A percentile compares a stretch with the other conserved stretches of the same genome.
These are phyloP conservation scores for Chamaecyparis obtusa DNA, from an alignment of 75 land plant genomes.

Conservation along the genomic window DNA sequence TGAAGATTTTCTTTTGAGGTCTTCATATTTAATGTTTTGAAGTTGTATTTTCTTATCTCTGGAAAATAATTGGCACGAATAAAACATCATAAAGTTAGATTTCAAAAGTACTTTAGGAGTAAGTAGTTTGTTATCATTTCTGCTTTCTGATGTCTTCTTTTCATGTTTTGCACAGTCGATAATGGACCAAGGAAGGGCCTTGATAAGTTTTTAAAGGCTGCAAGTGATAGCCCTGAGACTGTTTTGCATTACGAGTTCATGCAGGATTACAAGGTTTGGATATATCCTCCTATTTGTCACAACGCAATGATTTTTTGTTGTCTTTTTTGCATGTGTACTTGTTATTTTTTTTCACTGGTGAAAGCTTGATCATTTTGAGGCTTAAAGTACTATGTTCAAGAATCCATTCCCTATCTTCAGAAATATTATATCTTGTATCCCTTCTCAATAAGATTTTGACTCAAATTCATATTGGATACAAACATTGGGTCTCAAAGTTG, in stretches of 20 bases:
- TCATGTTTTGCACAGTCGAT: constrained; percentile 60
- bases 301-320: background rate
- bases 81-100: background rate
- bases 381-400: background rate
- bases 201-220: constrained; percentile 91
- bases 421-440: background rate
- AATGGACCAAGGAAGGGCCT: constrained; percentile 93
- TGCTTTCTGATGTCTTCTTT: background rate
- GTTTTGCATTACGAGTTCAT: constrained; percentile 98
- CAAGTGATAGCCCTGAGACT: constrained; percentile 94
- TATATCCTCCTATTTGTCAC: background rate
- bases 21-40: background rate
- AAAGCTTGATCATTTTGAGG: background rate
- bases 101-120: background rate
- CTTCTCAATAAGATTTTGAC: background rate
- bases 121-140: background rate
- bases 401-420: background rate
- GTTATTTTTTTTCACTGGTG: background rate
- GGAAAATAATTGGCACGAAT: background rate
- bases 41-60: background rate
- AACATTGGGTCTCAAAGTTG: background rate
- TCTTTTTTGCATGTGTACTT: background rate
- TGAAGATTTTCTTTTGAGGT: background rate
- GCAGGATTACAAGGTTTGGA: constrained; percentile 96
- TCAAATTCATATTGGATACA: background rate